Evolutionary conservation across 2,329 filamentous ascomycete species (phyloP).

Genomic region (Claviceps capensis): DNA sequence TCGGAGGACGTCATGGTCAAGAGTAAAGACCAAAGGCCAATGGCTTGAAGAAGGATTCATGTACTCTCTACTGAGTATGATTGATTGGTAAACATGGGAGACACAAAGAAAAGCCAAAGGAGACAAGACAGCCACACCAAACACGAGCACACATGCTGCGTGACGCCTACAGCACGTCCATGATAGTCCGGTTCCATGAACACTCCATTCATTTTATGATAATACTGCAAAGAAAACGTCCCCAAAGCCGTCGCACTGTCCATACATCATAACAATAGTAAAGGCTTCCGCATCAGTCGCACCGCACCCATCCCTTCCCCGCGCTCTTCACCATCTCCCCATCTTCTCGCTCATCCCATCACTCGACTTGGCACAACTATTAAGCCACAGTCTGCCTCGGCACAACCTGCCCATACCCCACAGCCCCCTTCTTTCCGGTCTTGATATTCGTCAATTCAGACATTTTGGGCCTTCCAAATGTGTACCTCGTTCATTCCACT

Average conservation of each 20-base stretch:
- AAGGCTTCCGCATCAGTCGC: not conserved
- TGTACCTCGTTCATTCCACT: too few relatives aligned
- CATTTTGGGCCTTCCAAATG: too few relatives aligned
- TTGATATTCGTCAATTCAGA: too few relatives aligned
- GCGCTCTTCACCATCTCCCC: not conserved
- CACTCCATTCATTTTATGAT: conserved; percentile 4
- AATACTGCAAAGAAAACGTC: not conserved
- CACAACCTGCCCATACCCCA: not conserved
- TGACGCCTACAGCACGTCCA: not conserved
- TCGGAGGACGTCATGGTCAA: too few relatives aligned
- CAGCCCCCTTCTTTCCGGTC: too few relatives aligned
- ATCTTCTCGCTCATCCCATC: not conserved
- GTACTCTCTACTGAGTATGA: too few relatives aligned
- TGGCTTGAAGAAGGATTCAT: too few relatives aligned
- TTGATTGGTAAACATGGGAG: too few relatives aligned
- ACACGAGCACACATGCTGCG: too few relatives aligned
- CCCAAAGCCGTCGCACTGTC: not conserved
- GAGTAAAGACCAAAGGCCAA: too few relatives aligned
- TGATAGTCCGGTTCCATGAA: not conserved
- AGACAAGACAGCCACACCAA: too few relatives aligned
- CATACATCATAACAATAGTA: conserved; percentile 4
- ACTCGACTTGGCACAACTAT: not conserved
- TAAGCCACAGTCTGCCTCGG: not conserved
- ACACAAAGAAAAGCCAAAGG: too few relatives aligned
- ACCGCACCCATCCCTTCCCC: not conserved